Conservation (phyloP, 2,329 filamentous ascomycete species). For the Ampelomyces quisqualis region DNA sequence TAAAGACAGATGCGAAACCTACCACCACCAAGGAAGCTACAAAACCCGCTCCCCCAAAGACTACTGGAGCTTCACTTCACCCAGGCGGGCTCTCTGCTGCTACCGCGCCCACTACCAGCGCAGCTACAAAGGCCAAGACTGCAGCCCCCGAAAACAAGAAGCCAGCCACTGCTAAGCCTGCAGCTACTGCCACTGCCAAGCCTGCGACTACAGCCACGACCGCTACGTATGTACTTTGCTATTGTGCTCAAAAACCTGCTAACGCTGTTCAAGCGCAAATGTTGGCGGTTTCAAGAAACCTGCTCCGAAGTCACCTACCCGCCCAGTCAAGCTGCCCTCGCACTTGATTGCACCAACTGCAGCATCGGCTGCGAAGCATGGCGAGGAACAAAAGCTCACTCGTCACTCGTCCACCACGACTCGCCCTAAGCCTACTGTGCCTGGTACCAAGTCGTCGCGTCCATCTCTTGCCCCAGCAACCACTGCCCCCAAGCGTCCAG, state of each 20-base stretch:
- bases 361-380: slow-evolving; percentile 64
- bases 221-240: no score
- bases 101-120: slow-evolving; percentile 27
- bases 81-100: slow-evolving; percentile 23
- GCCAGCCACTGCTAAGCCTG: slow-evolving; percentile 18
- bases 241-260: no score
- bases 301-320: slow-evolving; percentile 62
- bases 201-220: slow-evolving; percentile 15
- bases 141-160: slow-evolving; percentile 28
- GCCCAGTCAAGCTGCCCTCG: slow-evolving; percentile 65
- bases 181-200: slow-evolving; percentile 13
- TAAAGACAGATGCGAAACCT: slow-evolving; percentile 15
- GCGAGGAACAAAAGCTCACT: slow-evolving; percentile 43
- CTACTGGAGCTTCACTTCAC: slow-evolving; percentile 30
- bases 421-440: slow-evolving; percentile 31
- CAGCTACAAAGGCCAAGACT: slow-evolving; percentile 15
- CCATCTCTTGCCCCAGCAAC: slow-evolving; percentile 39
- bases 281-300: slow-evolving; percentile 43
- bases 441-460: slow-evolving; percentile 32
- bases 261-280: slow-evolving; percentile 19
- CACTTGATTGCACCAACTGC: slow-evolving; percentile 70
- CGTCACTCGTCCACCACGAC: slow-evolving; percentile 44
- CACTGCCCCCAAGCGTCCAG: slow-evolving; percentile 51
- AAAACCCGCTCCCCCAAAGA: slow-evolving; percentile 27
- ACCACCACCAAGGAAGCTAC: slow-evolving; percentile 26